Evolutionary conservation across 2,329 filamentous ascomycete species (phyloP).

Genomic region (Claviceps lovelessii): DNA sequence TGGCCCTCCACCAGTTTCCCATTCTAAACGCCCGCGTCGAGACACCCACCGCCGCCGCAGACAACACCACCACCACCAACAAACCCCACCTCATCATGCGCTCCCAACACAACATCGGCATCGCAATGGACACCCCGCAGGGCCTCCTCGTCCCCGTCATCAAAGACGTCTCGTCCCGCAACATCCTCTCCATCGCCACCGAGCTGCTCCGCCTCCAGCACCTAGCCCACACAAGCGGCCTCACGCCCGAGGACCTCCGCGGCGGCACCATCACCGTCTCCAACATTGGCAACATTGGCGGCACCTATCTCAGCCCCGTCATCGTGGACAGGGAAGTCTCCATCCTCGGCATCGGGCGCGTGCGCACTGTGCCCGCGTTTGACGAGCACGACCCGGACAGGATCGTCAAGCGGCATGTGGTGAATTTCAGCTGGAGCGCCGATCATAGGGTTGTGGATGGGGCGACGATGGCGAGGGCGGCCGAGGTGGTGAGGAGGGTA

Average conservation of each 20-base stretch:
- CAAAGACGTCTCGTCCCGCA: constrained; percentile 64
- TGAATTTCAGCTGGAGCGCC: constrained; percentile 91
- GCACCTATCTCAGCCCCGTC: constrained; percentile 80
- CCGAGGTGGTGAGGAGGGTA: constrained; percentile 60
- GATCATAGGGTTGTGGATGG: constrained; percentile 92
- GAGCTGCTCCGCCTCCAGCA: constrained; percentile 62
- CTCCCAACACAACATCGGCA: constrained; percentile 80
- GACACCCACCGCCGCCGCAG: constrained; percentile 34
- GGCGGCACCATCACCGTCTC: constrained; percentile 91
- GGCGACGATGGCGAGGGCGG: constrained; percentile 83
- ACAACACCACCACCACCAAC: constrained; percentile 36
- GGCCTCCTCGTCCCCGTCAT: constrained; percentile 88
- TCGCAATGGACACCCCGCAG: constrained; percentile 84
- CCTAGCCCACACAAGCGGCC: constrained; percentile 59
- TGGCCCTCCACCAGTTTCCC: constrained; percentile 68
- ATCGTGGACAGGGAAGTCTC: constrained; percentile 84
- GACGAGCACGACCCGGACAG: constrained; percentile 31
- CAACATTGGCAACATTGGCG: constrained; percentile 91
- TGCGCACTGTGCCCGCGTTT: constrained; percentile 72
- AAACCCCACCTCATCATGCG: constrained; percentile 69
- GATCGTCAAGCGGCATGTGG: constrained; percentile 61
- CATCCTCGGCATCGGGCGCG: constrained; percentile 76
- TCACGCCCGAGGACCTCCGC: constrained; percentile 59
- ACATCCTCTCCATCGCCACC: constrained; percentile 61
- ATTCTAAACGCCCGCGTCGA: constrained; percentile 81